Evolutionary conservation across 306 rosid species (phyloP), one percentile per base, ranked within the genome.

Genomic region (Mimosa pudica): DNA sequence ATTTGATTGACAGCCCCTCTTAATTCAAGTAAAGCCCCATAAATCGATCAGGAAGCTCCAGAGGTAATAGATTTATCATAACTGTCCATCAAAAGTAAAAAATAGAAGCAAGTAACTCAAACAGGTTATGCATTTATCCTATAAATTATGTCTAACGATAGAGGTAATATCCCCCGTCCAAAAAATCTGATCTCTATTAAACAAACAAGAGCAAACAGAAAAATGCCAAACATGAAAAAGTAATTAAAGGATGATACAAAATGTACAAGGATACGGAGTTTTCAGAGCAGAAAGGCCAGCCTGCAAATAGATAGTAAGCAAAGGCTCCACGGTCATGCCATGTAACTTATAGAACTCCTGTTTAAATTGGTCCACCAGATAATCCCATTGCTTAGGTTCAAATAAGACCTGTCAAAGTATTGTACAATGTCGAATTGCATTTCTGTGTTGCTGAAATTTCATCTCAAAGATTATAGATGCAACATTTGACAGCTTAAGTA

Each of bases 271-370:
- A 95, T 93, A 93, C 99, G 98, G 97, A 58, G 99, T 95, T 82
- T 92, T 95, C 52, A 92, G 88, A 71, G 99, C 98, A 36, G 99
- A 95, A 57, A 95, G 88, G 48, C 99, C 98, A 55, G 98, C 99
- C 91, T 93, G 99, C 77, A 95, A 85, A 82, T 91, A 95, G 71
- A 95, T 95, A 79, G 89, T 90, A 48, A 95, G 97, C 88, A 95
- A 82, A 55, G 99, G 99, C 84, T 93, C 99, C 35, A 91, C 88
- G 2, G 98, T 91, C 99, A 93, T 93, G 90, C 99, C 98, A 78
- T 95, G 93, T 87, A 95, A 86, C 85, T 91, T 95, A 94, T 97
- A 95, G 89, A 95, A 95, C 80, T 95, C 99, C 90, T 93, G 98
- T 83, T 92, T 95, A 79, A 95, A 95, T 81, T 85, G 97, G 74